Base-by-base conservation (phyloP, 257 asterid genomes). In the Leptodermis oblonga region DNA sequence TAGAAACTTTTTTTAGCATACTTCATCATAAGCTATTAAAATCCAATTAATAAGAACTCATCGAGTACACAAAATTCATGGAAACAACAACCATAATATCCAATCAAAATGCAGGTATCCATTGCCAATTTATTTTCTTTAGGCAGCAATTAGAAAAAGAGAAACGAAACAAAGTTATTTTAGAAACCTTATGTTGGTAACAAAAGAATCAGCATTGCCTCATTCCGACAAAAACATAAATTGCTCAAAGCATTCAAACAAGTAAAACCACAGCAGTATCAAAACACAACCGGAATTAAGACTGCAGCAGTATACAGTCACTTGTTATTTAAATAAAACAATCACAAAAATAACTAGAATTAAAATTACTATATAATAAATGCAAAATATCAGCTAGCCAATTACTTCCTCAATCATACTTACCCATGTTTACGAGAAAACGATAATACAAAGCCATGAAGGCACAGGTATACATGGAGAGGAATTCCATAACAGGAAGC, bases 11-110 rank as follows among this genome's bases (percentile, higher is more conserved):
- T 63, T 25, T n/a, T n/a, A n/a, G n/a, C 34, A 39, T 1, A 18
- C 7, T 22, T 62, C 68, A 36, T 62, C 52, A 39, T 39, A 12
- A 22, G 46, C 36, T 8, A 23, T 2, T 10, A 43, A 26, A 15
- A 8, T 39, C 69, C 69, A 65, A 65, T 26, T 17, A 65, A 26
- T 43, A 18, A 59, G n/a, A 59, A 31, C 49, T n/a, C 42, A 43
- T 22, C 48, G 37, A 34, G 51, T 11, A 20, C 36, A 25, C 13
- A 70, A 46, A 25, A 41, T 22, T 63, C 18, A 36, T 26, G 3
- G 7, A 42, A 28, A 45, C 51, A 64, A 42, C 69, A 26, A 15
- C 25, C 26, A 39, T 20, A 25, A 17, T 20, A 65, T 2, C 26
- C 34, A 58, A 10, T 39, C 20, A 42, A 64, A 20, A 42, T 43